Base-by-base conservation (phyloP, 2,329 filamentous ascomycete species). In the Cytospora piceae region DNA sequence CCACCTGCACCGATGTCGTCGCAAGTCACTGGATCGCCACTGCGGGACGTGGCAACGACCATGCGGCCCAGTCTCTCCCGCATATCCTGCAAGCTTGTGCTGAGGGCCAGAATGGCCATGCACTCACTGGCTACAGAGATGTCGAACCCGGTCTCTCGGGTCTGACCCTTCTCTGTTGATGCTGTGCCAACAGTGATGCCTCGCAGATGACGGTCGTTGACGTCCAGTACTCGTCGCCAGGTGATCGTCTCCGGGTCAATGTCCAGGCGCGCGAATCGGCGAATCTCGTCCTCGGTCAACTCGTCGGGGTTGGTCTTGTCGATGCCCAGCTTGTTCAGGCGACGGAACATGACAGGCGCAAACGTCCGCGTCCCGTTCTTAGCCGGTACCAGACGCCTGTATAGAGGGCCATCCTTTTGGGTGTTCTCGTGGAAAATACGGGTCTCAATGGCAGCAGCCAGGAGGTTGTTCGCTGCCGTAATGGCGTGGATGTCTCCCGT, bases 401-500 rank as follows among this genome's bases (percentile, higher is more conserved):
- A 99, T 1, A 99, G 85, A 27, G 94, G 83, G 1, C 86, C 92
- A 73, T 98, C 93, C 77, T 95, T 97, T 73, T 98, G 94, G 0
- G 94, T 96, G 74, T 91, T 90, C 80, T 99, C 95, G 76, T 99
- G 95, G 84, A 97, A 99, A 81, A 99, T 98, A 72, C 95, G 90
- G 1, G 95, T 98, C 76, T 99, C 95, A 69, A 99, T 96, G 42
- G 95, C 95, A 63, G 95, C 95, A 54, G 95, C 94, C 53, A 99
- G 86, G 65, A 99, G 84, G 80, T 99, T 99, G 85, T 98, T 99
- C 46, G 95, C 95, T 32, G 94, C 94, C 61, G 93, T 93, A 74
- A 99, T 95, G 70, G 95, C 95, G 77, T 99, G 95, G 65, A 99
- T 98, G 76, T 99, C 95, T 73, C 95, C 95, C 63, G 95, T 99